Base-by-base conservation (phyloP, 306 rosid genomes). In the Cucurbita moschata region DNA sequence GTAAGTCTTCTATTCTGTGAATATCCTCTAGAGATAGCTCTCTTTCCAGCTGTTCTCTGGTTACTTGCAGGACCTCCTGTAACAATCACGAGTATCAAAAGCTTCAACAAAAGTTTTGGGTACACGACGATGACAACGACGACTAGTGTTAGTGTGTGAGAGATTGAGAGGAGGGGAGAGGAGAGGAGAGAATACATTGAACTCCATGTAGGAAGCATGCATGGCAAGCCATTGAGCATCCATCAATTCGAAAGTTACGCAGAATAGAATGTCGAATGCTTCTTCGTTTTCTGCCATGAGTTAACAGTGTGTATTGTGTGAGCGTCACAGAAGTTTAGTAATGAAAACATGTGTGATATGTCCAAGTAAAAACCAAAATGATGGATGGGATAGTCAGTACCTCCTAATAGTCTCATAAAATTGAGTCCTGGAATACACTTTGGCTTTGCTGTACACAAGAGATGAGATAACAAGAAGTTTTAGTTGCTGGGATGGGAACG, bases 211-310 rank as follows among this genome's bases (percentile, higher is more conserved):
- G 54, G 97, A 91, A 67, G 97, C 99, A 56, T 78, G 85, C 99
- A 86, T 88, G 15, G 99, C 95, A 23, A 94, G 87, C 99, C 97
- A 94, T 68, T 88, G 97, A 40, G 96, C 97, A 84, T 94, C 99
- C 96, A 91, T 84, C 97, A 94, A 83, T 81, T 91, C 96, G 15
- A 85, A 91, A 53, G 99, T 96, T 78, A 94, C 80, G 70, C 96
- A 94, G 75, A 83, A 94, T 30, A 94, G 84, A 52, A 85, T 21
- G 77, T 94, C 97, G 8, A 89, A 94, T 26, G 96, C 96, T 75
- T 84, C 92, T 85, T 89, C 97, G 74, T 89, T 87, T 76, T 91
- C 99, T 94, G 96, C 77, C 71, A 67, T 5, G 46, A 4, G 15
- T 30, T 49, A 30, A 50, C 26, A 2, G 4, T 26, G 46, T 13